phyloP scores from a whole-genome alignment of 2,329 filamentous ascomycete genomes.

The Cladophialophora immunda region DNA sequence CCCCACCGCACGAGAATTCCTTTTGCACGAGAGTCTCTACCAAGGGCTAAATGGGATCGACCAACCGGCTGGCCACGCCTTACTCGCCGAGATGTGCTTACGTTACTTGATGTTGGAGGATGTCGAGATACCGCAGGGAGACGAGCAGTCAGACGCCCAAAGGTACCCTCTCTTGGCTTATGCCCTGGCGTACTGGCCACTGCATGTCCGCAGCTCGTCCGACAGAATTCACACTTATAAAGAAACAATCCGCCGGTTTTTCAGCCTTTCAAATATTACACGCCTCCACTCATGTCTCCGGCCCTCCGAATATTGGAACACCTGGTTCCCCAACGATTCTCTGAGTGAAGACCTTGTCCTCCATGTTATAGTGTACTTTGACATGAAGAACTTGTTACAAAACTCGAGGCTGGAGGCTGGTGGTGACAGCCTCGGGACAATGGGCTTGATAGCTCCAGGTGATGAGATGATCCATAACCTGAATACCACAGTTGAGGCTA shows the following conservation, averaged over 20 bases:
- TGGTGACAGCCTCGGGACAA: neutral
- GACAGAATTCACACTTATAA: neutral
- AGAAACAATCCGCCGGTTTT: neutral
- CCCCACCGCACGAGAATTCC: neutral
- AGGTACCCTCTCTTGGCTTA: neutral
- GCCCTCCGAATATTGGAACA: neutral
- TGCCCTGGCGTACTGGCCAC: neutral
- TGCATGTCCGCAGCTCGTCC: neutral
- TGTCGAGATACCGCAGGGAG: neutral
- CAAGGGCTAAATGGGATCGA: neutral
- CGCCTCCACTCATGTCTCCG: neutral
- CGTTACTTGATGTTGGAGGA: neutral
- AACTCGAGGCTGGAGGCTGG: no score
- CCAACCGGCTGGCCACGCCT: neutral
- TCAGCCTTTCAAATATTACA: neutral
- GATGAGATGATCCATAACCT: neutral
- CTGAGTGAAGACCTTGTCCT: neutral
- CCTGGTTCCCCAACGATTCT: neutral
- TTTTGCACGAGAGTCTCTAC: neutral
- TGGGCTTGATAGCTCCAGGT: neutral
- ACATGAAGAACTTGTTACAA: neutral
- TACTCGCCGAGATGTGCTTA: neutral
- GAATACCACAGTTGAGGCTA: neutral
- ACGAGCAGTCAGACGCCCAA: neutral
- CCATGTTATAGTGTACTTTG: neutral